These are phyloP conservation scores for Stylonectria norvegica DNA, from an alignment of 2,329 filamentous ascomycete species.

Conservation along the genomic window DNA sequence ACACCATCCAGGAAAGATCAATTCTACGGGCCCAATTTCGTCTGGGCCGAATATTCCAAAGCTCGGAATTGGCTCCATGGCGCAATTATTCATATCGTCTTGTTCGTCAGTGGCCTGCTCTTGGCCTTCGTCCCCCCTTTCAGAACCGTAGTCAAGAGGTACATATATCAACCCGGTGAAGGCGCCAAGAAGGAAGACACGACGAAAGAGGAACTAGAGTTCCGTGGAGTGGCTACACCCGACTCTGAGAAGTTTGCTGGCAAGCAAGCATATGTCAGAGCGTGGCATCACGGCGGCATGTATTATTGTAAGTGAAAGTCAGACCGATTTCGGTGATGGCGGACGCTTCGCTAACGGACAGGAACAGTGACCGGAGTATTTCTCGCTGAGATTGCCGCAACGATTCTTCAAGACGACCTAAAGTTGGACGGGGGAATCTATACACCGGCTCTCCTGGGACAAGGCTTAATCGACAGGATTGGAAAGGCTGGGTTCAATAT, in stretches of 20 bases:
- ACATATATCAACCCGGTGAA: constrained; percentile 52
- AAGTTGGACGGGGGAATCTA: constrained; percentile 63
- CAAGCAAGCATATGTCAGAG: constrained; percentile 53
- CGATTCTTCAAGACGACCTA: constrained; percentile 61
- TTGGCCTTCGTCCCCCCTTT: constrained; percentile 45
- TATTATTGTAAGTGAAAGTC: constrained; percentile 57
- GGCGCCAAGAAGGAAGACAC: constrained; percentile 51
- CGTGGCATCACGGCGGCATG: constrained; percentile 56
- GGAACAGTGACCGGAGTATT: constrained; percentile 60
- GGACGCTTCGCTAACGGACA: too few relatives aligned
- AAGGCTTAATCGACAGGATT: constrained; percentile 62
- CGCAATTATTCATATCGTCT: constrained; percentile 46
- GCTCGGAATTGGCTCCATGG: constrained; percentile 49
- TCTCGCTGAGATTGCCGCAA: constrained; percentile 61
- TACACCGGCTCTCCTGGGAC: constrained; percentile 69
- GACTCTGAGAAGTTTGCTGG: constrained; percentile 43
- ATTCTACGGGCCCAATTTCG: constrained; percentile 61
- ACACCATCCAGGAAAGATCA: constrained; percentile 42
- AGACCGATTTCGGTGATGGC: too few relatives aligned
- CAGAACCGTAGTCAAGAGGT: constrained; percentile 41
- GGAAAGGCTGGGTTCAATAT: constrained; percentile 60
- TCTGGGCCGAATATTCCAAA: constrained; percentile 53
- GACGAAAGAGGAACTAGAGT: constrained; percentile 59
- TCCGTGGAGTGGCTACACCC: constrained; percentile 60
- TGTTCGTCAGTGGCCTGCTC: constrained; percentile 43